Evolutionary conservation across 2,329 filamentous ascomycete genomes (phyloP).

Genomic region (Colletotrichum sp.): DNA sequence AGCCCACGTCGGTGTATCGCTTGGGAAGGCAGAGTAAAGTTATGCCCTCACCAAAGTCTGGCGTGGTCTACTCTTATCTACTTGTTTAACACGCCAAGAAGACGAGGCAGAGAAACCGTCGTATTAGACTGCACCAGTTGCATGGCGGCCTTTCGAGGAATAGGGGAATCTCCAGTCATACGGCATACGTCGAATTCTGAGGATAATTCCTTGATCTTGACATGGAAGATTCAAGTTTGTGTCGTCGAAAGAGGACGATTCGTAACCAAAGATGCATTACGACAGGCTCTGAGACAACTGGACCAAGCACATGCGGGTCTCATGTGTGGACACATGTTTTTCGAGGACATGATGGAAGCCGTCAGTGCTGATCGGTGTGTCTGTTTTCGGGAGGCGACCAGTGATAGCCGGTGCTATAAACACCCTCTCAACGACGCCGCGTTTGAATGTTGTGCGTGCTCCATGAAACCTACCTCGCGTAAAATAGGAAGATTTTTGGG

Average conservation of each 20-base stretch:
- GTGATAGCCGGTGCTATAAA: neutral
- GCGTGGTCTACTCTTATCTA: neutral
- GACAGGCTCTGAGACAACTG: neutral
- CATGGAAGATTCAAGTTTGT: neutral
- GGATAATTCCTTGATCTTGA: fast-evolving
- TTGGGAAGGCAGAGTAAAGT: neutral
- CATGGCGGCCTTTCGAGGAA: neutral
- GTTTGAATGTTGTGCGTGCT: neutral
- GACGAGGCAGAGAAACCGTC: fast-evolving
- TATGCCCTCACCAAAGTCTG: neutral
- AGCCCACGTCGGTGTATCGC: neutral
- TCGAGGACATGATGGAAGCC: neutral
- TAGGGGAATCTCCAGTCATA: neutral
- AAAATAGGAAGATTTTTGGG: neutral
- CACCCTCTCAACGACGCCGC: fast-evolving
- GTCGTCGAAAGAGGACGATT: neutral
- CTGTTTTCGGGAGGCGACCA: neutral
- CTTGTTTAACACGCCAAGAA: fast-evolving
- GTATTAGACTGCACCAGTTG: neutral
- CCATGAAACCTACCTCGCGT: neutral
- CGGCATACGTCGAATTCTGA: neutral
- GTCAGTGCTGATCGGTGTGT: neutral
- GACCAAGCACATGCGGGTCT: neutral
- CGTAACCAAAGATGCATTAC: neutral
- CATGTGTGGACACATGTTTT: neutral